Evolutionary conservation across 352 stramenopile species (phyloP).

Genomic region (Halophytophthora batemanensis): DNA sequence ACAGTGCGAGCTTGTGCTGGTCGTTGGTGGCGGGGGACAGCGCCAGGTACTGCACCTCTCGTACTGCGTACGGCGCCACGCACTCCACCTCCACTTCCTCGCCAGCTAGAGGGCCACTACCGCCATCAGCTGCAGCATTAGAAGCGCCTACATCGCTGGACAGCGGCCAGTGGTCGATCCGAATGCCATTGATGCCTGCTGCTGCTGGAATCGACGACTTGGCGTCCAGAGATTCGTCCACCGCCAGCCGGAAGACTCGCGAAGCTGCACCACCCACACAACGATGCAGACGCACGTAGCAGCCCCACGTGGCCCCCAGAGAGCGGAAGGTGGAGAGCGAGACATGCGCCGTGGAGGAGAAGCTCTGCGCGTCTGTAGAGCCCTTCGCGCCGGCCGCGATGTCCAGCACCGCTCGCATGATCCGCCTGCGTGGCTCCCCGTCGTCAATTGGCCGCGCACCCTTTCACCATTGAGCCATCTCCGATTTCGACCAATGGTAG

Average conservation of each 20-base stretch:
- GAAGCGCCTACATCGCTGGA: neutral
- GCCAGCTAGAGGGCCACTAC: neutral
- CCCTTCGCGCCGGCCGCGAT: neutral
- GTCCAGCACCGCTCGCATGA: constrained; percentile 26
- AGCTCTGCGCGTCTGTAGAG: constrained; percentile 7
- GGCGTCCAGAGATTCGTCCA: constrained; percentile 28
- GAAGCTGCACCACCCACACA: constrained; percentile 1
- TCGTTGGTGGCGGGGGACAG: constrained; percentile 32
- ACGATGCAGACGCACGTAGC: constrained; percentile 22
- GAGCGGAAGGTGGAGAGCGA: constrained; percentile 16
- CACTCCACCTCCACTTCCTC: constrained; percentile 16
- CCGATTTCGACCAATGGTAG: too few species aligned
- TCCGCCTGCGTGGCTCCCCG: constrained; percentile 4
- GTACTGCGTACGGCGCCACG: constrained; percentile 25
- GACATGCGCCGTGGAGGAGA: constrained; percentile 29
- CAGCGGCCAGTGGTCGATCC: constrained; percentile 50
- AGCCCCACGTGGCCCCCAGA: constrained; percentile 26
- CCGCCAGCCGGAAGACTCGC: constrained; percentile 43
- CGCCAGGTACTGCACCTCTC: constrained; percentile 49
- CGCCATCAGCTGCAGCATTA: neutral
- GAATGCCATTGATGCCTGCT: constrained; percentile 12
- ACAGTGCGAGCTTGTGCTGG: constrained; percentile 37
- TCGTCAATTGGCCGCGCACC: neutral
- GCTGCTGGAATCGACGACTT: neutral
- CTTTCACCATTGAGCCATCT: constrained; percentile 4